Evolutionary conservation across 306 rosid species (phyloP).

Genomic region (Gleditsia sinensis): DNA sequence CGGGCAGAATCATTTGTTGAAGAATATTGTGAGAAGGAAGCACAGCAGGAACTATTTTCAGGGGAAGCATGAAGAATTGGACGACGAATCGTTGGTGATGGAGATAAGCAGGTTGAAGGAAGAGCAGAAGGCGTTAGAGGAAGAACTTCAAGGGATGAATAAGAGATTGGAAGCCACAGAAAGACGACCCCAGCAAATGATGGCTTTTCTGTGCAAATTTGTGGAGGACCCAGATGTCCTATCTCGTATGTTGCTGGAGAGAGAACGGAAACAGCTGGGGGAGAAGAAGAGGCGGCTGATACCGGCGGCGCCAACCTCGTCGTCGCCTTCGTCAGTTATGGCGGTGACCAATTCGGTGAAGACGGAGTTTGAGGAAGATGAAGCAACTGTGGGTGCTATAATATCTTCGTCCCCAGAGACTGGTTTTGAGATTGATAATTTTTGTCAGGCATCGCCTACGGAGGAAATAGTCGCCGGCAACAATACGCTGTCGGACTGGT

Average conservation of each 20-base stretch:
- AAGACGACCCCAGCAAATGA: conserved; percentile 86
- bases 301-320: conserved; percentile 38
- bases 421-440: conserved; percentile 43
- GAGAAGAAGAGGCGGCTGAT: conserved; percentile 58
- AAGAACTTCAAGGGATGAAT: conserved; percentile 70
- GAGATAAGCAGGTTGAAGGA: conserved; percentile 70
- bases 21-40: conserved; percentile 62
- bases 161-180: conserved; percentile 73
- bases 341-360: no score
- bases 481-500: conserved; percentile 22
- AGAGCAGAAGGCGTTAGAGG: conserved; percentile 70
- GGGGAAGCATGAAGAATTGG: conserved; percentile 48
- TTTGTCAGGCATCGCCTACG: conserved; percentile 32
- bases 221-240: conserved; percentile 78
- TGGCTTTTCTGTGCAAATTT: conserved; percentile 69
- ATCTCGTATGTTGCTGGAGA: conserved; percentile 52
- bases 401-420: conserved; percentile 53
- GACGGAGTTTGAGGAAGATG: conserved; percentile 61
- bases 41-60: conserved; percentile 30
- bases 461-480: neutral
- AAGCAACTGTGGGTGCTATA: conserved; percentile 25
- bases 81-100: conserved; percentile 54
- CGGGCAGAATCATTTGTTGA: conserved; percentile 75
- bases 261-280: conserved; percentile 29
- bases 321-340: conserved; percentile 42